phyloP scores from a whole-genome alignment of 805 yeast genomes.

The Lipomyces lipofer region DNA sequence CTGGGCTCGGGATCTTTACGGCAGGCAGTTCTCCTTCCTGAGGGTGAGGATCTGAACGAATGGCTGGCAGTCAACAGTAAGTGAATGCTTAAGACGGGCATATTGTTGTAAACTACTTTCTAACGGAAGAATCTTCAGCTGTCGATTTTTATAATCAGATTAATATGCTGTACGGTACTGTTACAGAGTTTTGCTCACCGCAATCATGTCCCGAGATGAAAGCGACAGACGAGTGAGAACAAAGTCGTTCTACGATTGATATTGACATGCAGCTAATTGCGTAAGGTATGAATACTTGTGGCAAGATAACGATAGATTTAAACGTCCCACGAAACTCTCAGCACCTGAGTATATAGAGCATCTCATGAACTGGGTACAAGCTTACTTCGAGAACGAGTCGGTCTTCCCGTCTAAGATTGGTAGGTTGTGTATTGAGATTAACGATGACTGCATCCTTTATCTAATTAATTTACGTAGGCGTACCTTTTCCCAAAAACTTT shows the following conservation, averaged over 20 bases:
- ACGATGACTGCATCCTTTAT: neutral
- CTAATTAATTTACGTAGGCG: conserved; percentile 42
- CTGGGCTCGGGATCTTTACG: conserved; percentile 87
- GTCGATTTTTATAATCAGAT: conserved; percentile 95
- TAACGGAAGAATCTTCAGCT: no score
- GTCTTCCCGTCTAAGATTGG: conserved; percentile 88
- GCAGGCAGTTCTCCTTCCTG: conserved; percentile 91
- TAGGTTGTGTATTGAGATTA: neutral
- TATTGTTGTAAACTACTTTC: no score
- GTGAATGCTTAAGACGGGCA: no score
- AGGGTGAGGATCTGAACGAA: conserved; percentile 86
- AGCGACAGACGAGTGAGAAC: conserved; percentile 83
- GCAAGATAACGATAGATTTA: conserved; percentile 70
- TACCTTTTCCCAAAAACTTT: conserved; percentile 88
- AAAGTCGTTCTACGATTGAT: neutral
- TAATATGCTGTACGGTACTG: conserved; percentile 93
- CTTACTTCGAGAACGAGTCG: conserved; percentile 84
- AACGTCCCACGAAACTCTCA: conserved; percentile 79
- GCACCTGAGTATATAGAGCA: conserved; percentile 96
- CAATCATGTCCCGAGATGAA: conserved; percentile 94
- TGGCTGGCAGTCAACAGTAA: conserved; percentile 86
- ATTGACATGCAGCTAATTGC: neutral
- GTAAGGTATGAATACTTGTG: conserved; percentile 73
- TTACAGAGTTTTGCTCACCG: conserved; percentile 96
- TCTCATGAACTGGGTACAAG: conserved; percentile 93